Evolutionary conservation across 2,329 filamentous ascomycete species (phyloP).

Genomic region (Diaporthe aspalathi): DNA sequence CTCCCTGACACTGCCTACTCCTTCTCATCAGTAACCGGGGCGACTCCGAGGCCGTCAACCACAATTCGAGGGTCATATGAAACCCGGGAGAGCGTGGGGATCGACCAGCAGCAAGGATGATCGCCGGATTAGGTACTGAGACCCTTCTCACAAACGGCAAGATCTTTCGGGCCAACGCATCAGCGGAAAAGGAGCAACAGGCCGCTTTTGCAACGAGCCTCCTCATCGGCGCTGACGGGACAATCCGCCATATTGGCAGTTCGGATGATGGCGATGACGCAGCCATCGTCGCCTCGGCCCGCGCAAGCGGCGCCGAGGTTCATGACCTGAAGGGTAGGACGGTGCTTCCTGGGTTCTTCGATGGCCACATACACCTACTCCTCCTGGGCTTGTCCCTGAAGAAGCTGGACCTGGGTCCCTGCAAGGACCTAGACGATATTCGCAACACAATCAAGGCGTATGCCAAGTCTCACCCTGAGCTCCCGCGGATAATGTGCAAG

Average conservation of each 20-base stretch:
- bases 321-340: conserved; percentile 53
- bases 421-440: conserved; percentile 62
- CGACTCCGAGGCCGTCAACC: no score
- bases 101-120: conserved; percentile 9
- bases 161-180: conserved; percentile 54
- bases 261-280: conserved; percentile 43
- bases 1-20: neutral
- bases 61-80: neutral
- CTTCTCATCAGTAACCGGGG: neutral
- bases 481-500: conserved; percentile 61
- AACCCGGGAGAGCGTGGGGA: neutral
- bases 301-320: conserved; percentile 42
- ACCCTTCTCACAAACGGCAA: conserved; percentile 59
- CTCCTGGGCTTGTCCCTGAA: conserved; percentile 65
- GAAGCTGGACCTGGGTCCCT: conserved; percentile 60
- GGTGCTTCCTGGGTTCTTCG: conserved; percentile 66
- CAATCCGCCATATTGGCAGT: conserved; percentile 52
- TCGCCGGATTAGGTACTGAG: conserved; percentile 19
- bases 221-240: conserved; percentile 48
- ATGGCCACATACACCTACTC: conserved; percentile 69
- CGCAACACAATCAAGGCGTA: conserved; percentile 57
- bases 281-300: conserved; percentile 45
- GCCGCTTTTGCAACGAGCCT: conserved; percentile 52
- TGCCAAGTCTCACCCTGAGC: conserved; percentile 57
- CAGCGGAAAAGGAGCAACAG: conserved; percentile 41